These are phyloP conservation scores for Arxiozyma telluris DNA, from an alignment of 1,139 yeast genomes.

Conservation along the genomic window DNA sequence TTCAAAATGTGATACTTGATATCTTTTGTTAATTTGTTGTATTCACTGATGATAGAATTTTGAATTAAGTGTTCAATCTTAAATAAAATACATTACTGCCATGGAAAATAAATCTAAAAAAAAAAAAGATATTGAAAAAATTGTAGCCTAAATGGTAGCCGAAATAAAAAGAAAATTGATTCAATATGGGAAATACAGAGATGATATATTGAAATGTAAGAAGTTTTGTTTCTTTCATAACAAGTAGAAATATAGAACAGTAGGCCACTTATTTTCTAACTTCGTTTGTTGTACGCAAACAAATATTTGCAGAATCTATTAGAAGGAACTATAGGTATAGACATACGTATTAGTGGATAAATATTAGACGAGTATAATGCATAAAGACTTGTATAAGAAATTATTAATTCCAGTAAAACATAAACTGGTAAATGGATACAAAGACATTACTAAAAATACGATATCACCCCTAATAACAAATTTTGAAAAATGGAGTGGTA, in stretches of 20 bases:
- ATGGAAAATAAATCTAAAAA: too few relatives aligned
- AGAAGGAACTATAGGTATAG: not conserved
- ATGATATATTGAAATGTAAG: not conserved
- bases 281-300: not conserved
- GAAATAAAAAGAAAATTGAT: not conserved
- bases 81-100: too few relatives aligned
- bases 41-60: too few relatives aligned
- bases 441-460: slow-evolving; percentile 11
- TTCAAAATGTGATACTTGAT: too few relatives aligned
- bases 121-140: too few relatives aligned
- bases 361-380: not conserved
- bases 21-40: too few relatives aligned
- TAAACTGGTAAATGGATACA: slow-evolving; percentile 1
- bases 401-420: not conserved
- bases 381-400: not conserved
- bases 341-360: not conserved
- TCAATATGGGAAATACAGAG: not conserved
- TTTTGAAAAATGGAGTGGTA: slow-evolving; percentile 29
- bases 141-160: not conserved
- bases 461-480: slow-evolving; percentile 19
- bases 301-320: not conserved
- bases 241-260: too few relatives aligned
- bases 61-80: too few relatives aligned
- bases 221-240: too few relatives aligned
- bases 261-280: not conserved